Percentiles rank a stretch among this genome's conserved stretches.
Evolutionary conservation across 768 basidiomycete genomes (phyloP).

Genomic region (Pseudohyphozyma bogoriensis): DNA sequence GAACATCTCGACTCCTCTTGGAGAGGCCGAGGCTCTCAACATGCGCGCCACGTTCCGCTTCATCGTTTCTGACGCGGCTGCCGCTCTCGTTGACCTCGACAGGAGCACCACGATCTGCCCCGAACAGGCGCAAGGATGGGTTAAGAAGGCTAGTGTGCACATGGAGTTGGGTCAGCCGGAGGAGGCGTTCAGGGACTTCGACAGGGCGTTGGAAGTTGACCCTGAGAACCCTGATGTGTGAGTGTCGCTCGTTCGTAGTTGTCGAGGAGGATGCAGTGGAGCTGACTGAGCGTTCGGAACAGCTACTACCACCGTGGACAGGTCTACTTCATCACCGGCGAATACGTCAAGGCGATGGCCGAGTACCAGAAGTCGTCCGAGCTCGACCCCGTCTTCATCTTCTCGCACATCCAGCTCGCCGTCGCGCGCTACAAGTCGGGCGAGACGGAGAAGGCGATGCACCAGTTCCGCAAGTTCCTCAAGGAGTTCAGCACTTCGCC

Average conservation of each 20-base stretch:
- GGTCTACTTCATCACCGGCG: slow-evolving; percentile 90
- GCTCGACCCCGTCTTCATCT: slow-evolving; percentile 80
- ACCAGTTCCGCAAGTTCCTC: slow-evolving; percentile 75
- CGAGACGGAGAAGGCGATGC: slow-evolving; percentile 69
- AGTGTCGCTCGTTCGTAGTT: neutral
- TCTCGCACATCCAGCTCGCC: slow-evolving; percentile 92
- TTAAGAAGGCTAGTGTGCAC: slow-evolving; percentile 92
- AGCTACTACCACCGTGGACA: slow-evolving; percentile 94
- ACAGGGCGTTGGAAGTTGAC: slow-evolving; percentile 72
- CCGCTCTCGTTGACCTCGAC: slow-evolving; percentile 73
- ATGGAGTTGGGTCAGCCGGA: slow-evolving; percentile 82
- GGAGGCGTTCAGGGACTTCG: slow-evolving; percentile 82
- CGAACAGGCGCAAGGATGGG: slow-evolving; percentile 73
- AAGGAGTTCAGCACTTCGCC: slow-evolving; percentile 54
- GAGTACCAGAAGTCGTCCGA: slow-evolving; percentile 86
- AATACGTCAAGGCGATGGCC: slow-evolving; percentile 71
- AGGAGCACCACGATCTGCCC: slow-evolving; percentile 59
- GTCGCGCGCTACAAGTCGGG: slow-evolving; percentile 92
- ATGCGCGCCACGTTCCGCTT: slow-evolving; percentile 95
- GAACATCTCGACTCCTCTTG: slow-evolving; percentile 62
- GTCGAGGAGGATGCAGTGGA: neutral
- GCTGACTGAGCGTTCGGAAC: neutral
- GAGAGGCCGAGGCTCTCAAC: slow-evolving; percentile 65
- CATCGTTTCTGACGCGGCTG: slow-evolving; percentile 69
- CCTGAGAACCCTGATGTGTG: slow-evolving; percentile 75